Evolutionary conservation across 139 green algal genomes (phyloP), one percentile per base, ranked within the genome.

Genomic region (Dunaliella sp.): DNA sequence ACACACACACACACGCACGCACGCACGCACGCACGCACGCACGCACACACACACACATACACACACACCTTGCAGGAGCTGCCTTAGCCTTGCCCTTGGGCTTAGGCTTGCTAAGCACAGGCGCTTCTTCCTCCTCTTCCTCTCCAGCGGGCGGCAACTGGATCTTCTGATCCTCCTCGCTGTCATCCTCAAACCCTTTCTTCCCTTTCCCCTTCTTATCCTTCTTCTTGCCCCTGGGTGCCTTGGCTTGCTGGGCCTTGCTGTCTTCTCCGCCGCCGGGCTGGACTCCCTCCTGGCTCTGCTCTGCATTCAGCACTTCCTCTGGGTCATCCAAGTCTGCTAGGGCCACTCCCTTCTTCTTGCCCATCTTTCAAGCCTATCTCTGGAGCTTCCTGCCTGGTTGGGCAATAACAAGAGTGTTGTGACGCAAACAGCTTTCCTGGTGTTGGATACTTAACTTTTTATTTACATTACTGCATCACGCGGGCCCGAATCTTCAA

Each of bases 281-380:
- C 74, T 38, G 81, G 28, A 7, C 31, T n/a, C 24, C 22, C 73
- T 32, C 80, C 79, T 31, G 81, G 48, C 7, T 16, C 7, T 65
- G 48, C 48, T 65, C 48, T 65, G 48, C 48, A 16, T 65, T 65
- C 48, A 65, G 48, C 7, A 65, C 83, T 1, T 86, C 87, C 24
- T 88, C 83, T 26, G 58, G 28, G 32, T 88, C 87, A 25, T 78
- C 74, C 24, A 91, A 35, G 36, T 89, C 87, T 16, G 83, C 32
- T 0, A 85, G 26, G 48, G 48, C 7, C 1, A 26, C 37, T 12
- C 76, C 84, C 75, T 88, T 90, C 38, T 90, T 90, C 77, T 90
- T 90, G n/a, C 87, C 87, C 87, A 90, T 90, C 26, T 37, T 35
- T 16, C n/a, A n/a, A n/a, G n/a, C n/a, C n/a, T n/a, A n/a, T n/a